Conservation (phyloP, 495 filamentous ascomycete species). For the Halenospora varia region DNA sequence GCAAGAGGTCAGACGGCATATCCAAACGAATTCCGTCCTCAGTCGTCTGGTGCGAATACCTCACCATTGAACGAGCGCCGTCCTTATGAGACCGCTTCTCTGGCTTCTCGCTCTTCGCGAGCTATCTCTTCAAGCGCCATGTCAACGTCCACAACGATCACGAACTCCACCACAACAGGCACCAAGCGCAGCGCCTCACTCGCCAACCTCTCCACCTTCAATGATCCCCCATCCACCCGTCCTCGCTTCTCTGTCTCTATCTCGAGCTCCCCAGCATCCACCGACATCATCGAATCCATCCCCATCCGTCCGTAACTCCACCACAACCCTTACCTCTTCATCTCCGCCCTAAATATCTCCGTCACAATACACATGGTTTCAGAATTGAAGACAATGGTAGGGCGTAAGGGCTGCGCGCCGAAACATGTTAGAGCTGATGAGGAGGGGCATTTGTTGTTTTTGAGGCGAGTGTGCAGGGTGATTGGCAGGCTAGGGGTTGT, state of each 20-base stretch:
- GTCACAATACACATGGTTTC: not conserved
- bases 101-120: not conserved
- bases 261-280: not conserved
- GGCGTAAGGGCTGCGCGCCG: not conserved
- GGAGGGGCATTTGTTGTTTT: constrained; percentile 5
- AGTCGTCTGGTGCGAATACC: not conserved
- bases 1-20: not conserved
- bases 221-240: not conserved
- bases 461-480: not conserved
- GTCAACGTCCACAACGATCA: not conserved
- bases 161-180: not conserved
- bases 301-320: not conserved
- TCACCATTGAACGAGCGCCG: not conserved
- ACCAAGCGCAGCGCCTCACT: not conserved
- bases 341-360: not conserved
- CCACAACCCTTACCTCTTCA: constrained; percentile 1
- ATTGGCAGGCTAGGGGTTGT: not conserved
- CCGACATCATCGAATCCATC: not conserved
- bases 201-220: not conserved
- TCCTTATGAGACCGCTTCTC: not conserved
- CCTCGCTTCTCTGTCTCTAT: too few species aligned
- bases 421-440: constrained; percentile 3
- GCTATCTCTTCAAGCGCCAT: not conserved
- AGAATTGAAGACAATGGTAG: not conserved
- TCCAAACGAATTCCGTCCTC: not conserved